These are phyloP conservation scores for Dendrocalamus latiflorus DNA, from an alignment of 202 grass and related monocot species.

Conservation along the genomic window DNA sequence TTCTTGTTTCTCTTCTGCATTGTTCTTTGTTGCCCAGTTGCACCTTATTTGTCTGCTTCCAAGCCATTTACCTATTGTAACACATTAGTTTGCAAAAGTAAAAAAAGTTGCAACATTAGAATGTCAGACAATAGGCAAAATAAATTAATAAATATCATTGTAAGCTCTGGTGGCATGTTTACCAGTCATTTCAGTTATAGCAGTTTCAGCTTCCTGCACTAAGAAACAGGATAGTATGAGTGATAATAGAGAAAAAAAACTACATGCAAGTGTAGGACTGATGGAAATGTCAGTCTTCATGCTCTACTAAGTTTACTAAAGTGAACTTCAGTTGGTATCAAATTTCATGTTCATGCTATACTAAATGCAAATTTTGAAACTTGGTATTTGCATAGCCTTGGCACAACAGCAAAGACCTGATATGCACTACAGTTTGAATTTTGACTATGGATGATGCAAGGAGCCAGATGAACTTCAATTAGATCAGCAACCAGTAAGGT, in stretches of 20 bases:
- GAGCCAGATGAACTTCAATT: too few species aligned
- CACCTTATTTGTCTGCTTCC: slow-evolving; percentile 80
- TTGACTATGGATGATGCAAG: too few species aligned
- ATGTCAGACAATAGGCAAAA: not conserved
- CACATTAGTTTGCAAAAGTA: slow-evolving; percentile 14
- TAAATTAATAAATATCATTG: not conserved
- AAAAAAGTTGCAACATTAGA: slow-evolving; percentile 14
- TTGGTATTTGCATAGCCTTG: too few species aligned
- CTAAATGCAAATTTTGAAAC: too few species aligned
- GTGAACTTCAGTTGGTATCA: too few species aligned
- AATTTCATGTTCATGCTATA: too few species aligned
- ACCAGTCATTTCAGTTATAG: slow-evolving; percentile 84
- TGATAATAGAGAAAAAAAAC: not conserved
- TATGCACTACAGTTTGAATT: too few species aligned
- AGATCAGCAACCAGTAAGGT: not conserved
- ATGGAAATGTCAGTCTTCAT: slow-evolving; percentile 2
- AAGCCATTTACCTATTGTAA: slow-evolving; percentile 70
- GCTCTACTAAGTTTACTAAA: not conserved
- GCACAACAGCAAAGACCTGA: too few species aligned
- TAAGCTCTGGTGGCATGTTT: slow-evolving; percentile 4
- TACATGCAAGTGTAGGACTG: not conserved
- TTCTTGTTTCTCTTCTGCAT: slow-evolving; percentile 73
- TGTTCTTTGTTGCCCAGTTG: slow-evolving; percentile 78
- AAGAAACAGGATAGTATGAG: slow-evolving; percentile 6
- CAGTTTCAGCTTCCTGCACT: slow-evolving; percentile 73